phyloP scores from a whole-genome alignment of 176 grass and related monocot genomes.

The Ensete ventricosum region DNA sequence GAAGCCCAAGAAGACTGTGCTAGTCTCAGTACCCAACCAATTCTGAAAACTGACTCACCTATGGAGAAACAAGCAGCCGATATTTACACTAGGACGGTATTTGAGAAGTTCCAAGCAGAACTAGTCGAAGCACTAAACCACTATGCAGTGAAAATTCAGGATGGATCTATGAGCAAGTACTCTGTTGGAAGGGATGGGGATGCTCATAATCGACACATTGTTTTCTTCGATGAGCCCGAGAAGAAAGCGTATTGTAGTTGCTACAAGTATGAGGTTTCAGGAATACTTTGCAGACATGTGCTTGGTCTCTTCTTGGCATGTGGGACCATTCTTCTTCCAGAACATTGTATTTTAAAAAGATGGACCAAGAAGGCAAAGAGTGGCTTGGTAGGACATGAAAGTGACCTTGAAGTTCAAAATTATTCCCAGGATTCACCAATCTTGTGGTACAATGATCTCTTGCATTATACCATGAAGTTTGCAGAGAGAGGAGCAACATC shows the following conservation, averaged over 20 bases:
- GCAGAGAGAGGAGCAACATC: conserved; percentile 76
- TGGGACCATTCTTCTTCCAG: conserved; percentile 49
- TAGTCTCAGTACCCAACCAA: conserved; percentile 31
- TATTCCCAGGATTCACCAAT: conserved; percentile 32
- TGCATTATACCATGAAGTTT: conserved; percentile 55
- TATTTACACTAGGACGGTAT: conserved; percentile 61
- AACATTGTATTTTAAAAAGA: conserved; percentile 54
- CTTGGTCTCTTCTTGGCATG: conserved; percentile 53
- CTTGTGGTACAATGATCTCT: conserved; percentile 60
- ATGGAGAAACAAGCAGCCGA: conserved; percentile 79
- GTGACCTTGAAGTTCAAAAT: conserved; percentile 34
- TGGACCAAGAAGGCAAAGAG: conserved; percentile 75
- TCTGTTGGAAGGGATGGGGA: conserved; percentile 45
- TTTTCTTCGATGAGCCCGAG: conserved; percentile 48
- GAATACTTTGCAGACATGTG: conserved; percentile 81
- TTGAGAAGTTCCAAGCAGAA: conserved; percentile 72
- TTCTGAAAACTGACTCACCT: conserved; percentile 51
- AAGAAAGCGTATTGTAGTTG: conserved; percentile 86
- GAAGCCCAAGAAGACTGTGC: conserved; percentile 58
- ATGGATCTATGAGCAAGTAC: conserved; percentile 60
- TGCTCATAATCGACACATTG: conserved; percentile 44
- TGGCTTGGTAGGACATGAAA: conserved; percentile 36
- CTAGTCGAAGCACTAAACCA: conserved; percentile 57
- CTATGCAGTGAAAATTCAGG: conserved; percentile 70
- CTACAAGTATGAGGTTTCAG: conserved; percentile 53